A percentile compares a stretch with the other conserved stretches of the same genome.
Conservation (phyloP, 2,329 filamentous ascomycete genomes). For the Fusarium mundagurra region DNA sequence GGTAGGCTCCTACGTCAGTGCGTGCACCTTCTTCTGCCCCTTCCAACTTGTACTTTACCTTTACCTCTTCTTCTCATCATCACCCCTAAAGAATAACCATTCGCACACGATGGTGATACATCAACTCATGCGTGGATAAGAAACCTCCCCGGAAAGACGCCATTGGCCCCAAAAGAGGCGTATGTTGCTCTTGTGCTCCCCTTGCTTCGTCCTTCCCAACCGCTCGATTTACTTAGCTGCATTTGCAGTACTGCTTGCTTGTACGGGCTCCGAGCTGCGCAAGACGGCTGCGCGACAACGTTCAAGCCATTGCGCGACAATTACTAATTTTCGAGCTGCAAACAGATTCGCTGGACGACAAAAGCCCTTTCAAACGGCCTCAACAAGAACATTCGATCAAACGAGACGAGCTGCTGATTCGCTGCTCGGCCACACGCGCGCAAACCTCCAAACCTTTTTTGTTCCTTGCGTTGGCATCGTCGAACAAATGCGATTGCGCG, state of each 20-base stretch:
- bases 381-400: not conserved
- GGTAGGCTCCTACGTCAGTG: conserved; percentile 17
- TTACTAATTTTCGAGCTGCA: conserved; percentile 5
- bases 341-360: conserved; percentile 10
- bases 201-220: conserved; percentile 26
- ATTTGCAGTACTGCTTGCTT: conserved; percentile 10
- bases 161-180: conserved; percentile 38
- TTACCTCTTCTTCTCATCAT: conserved; percentile 2
- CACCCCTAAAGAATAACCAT: not conserved
- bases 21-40: not conserved
- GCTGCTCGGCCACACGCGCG: conserved; percentile 1
- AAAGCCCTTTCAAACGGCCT: not conserved
- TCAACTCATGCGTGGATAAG: conserved; percentile 23
- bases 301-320: conserved; percentile 15
- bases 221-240: conserved; percentile 24
- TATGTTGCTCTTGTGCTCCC: conserved; percentile 35
- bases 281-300: conserved; percentile 28
- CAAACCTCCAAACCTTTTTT: conserved; percentile 1
- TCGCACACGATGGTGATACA: conserved; percentile 24
- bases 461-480: not conserved
- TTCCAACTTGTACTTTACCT: conserved; percentile 4
- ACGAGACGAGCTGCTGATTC: not conserved
- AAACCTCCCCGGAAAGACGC: conserved; percentile 21
- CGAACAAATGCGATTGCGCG: conserved; percentile 14
- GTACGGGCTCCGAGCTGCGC: conserved; percentile 18